A percentile compares a stretch with the other conserved stretches of the same genome.
Conservation (phyloP, 148 eudicot genomes). For the Polygonum aviculare region DNA sequence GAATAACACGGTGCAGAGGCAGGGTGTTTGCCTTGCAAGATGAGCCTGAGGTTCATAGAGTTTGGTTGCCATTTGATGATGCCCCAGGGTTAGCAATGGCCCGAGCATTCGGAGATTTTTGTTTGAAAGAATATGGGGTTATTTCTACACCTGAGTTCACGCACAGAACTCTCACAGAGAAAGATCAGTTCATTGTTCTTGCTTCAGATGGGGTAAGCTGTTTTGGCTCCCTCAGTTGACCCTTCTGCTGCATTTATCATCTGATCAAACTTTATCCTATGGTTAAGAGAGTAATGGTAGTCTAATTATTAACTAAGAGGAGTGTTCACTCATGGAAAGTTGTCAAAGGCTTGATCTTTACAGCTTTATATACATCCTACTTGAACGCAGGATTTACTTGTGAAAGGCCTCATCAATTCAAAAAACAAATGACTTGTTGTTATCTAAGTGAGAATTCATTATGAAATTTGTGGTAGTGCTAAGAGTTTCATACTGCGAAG, state of each 20-base stretch:
- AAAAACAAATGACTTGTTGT: not conserved
- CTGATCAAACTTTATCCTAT: not conserved
- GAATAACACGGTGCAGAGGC: slow-evolving; percentile 86
- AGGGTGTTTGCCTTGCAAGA: slow-evolving; percentile 97
- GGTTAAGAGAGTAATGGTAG: not conserved
- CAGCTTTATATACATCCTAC: not conserved
- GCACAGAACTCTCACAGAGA: slow-evolving; percentile 59
- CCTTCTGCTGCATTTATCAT: not conserved
- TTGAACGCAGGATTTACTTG: not conserved
- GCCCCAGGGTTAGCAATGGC: slow-evolving; percentile 99
- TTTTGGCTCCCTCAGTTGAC: not conserved
- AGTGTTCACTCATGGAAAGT: not conserved
- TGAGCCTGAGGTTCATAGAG: slow-evolving; percentile 96
- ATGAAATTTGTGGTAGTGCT: not conserved
- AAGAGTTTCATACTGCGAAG: not conserved
- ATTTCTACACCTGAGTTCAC: slow-evolving; percentile 86
- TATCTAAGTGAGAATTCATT: not conserved
- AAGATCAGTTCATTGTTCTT: slow-evolving; percentile 81
- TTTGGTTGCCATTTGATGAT: slow-evolving; percentile 97
- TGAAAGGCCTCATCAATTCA: not conserved
- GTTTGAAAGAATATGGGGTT: slow-evolving; percentile 94
- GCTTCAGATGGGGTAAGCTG: slow-evolving; percentile 96
- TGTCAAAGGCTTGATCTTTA: not conserved
- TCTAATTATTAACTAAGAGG: too few relatives aligned
- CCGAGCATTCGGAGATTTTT: slow-evolving; percentile 97